These are phyloP conservation scores for Sindora glabra DNA, from an alignment of 306 rosid genomes.

Conservation along the genomic window DNA sequence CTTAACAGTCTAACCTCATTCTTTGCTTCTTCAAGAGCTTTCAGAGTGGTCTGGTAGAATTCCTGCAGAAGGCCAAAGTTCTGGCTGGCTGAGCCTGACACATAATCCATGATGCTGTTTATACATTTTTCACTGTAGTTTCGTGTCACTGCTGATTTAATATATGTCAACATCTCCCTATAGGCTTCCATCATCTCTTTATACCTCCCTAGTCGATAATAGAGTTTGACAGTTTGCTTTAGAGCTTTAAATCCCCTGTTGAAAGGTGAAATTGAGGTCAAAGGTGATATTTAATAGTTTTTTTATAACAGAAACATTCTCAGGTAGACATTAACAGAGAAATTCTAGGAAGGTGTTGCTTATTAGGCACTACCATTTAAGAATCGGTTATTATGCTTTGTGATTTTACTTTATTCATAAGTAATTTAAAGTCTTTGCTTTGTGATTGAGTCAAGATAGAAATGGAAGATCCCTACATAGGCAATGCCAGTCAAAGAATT, in stretches of 20 bases:
- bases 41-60: conserved; percentile 88
- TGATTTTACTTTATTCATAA: too few species aligned
- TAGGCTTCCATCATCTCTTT: conserved; percentile 96
- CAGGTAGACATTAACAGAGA: background rate
- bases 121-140: conserved; percentile 96
- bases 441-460: too few species aligned
- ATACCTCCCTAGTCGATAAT: conserved; percentile 82
- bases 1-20: conserved; percentile 61
- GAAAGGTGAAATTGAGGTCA: conserved; percentile 9
- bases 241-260: conserved; percentile 95
- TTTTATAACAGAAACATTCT: background rate
- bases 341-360: too few species aligned
- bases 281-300: background rate
- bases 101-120: conserved; percentile 96
- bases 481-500: too few species aligned
- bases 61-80: conserved; percentile 87
- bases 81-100: conserved; percentile 97
- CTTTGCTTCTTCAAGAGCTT: conserved; percentile 97
- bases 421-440: too few species aligned
- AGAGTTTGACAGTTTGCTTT: conserved; percentile 93
- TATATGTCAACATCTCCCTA: conserved; percentile 95
- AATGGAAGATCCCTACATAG: too few species aligned
- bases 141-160: conserved; percentile 90
- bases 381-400: too few species aligned
- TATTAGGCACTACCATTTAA: too few species aligned